Base-by-base conservation (phyloP, 179 eudicot genomes). In the Beta corolliflora region DNA sequence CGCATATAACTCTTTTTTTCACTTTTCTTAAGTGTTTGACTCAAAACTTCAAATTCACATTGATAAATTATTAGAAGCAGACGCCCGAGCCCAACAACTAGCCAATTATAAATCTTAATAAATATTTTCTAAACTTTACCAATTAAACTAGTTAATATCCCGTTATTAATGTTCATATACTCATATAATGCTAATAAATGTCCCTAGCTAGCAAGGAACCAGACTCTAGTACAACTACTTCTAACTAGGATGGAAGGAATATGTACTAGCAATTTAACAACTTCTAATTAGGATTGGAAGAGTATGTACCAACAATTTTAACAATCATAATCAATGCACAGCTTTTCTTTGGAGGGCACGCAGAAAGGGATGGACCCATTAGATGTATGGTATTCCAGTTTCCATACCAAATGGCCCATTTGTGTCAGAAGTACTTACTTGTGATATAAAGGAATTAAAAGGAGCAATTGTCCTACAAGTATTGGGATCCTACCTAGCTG, bases 301-400 rank as follows among this genome's bases (percentile, higher is more conserved):
- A 56, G 18, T 25, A 64, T 12, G 61, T 14, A 31, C 61, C 63
- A 67, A 16, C 63, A 41, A 77, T n/a, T 54, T 25, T 69, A 83
- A 79, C 25, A 70, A 76, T 76, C 80, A 79, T 75, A 79, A 83
- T 25, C 77, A 80, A 79, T 79, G 80, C 86, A 80, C 81, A 84
- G 31, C 83, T 80, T 80, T 80, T 70, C 29, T 72, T 74, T 15
- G n/a, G 65, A 73, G 63, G 77, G 77, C 45, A 25, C 29, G 1
- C 1, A 73, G 63, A 9, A 12, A 54, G 80, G 60, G 0, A 84
- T 72, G 86, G 81, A 77, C 84, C 84, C 86, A 77, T 71, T 11
- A 84, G 80, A 71, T 80, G 83, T 70, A 71, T 58, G 70, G 70
- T 71, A 71, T 77, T 66, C 81, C 29, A 25, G 29, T 25, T 25